A percentile compares a stretch with the other conserved stretches of the same genome.
Conservation (phyloP, 768 basidiomycete genomes). For the Strobilomyces dryophilus region DNA sequence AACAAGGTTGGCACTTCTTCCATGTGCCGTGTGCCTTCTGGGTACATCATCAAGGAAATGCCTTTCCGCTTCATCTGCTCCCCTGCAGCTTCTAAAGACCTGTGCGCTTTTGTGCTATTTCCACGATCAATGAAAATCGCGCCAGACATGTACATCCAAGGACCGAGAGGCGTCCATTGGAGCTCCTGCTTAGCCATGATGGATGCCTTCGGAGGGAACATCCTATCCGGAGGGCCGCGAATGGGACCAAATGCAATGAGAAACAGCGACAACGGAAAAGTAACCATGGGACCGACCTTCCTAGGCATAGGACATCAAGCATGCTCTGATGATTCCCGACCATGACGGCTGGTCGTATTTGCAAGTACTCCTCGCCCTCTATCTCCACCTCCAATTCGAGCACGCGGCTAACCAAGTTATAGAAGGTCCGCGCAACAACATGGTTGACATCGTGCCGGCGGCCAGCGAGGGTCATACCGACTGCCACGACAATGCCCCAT, state of each 20-base stretch:
- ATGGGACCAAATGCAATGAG: slow-evolving; percentile 5
- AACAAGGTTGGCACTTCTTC: slow-evolving; percentile 62
- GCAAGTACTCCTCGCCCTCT: slow-evolving; percentile 82
- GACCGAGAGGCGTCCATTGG: slow-evolving; percentile 83
- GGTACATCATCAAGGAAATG: slow-evolving; percentile 90
- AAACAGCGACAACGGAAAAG: slow-evolving; percentile 12
- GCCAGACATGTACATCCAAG: slow-evolving; percentile 86
- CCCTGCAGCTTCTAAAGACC: slow-evolving; percentile 72
- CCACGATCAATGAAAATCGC: slow-evolving; percentile 90
- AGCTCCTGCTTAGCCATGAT: slow-evolving; percentile 95
- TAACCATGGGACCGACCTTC: slow-evolving; percentile 49
- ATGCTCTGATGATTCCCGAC: slow-evolving; percentile 93
- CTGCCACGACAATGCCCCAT: slow-evolving; percentile 65
- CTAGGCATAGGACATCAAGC: slow-evolving; percentile 81
- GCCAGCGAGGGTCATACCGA: slow-evolving; percentile 63
- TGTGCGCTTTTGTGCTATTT: slow-evolving; percentile 68
- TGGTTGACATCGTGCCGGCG: slow-evolving; percentile 76
- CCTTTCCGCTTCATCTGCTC: slow-evolving; percentile 66
- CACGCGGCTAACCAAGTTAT: slow-evolving; percentile 56
- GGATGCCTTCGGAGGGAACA: slow-evolving; percentile 76
- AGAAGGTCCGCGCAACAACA: slow-evolving; percentile 81
- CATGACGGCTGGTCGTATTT: slow-evolving; percentile 66
- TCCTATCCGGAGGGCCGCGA: slow-evolving; percentile 36
- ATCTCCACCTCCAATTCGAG: slow-evolving; percentile 70
- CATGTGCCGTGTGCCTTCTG: slow-evolving; percentile 89